Base-by-base conservation (phyloP, 2,329 filamentous ascomycete species). In the Coleophoma crateriformis region DNA sequence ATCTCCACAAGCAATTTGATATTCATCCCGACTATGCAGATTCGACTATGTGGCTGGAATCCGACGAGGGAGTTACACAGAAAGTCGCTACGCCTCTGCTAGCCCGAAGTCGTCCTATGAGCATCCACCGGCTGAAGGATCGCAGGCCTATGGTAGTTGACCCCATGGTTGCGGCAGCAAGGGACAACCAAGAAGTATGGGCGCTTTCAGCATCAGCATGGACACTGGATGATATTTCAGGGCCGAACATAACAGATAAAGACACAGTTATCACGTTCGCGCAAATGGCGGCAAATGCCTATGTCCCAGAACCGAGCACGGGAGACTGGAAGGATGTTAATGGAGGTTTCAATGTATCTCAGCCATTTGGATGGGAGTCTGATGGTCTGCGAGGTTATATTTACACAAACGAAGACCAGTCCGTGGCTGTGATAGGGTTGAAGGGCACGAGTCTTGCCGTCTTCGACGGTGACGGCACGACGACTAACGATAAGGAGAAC, bases 391-490 rank as follows among this genome's bases (percentile, higher is more conserved):
- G 92, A 49, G 94, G 94, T 2, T 94, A 99, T 67, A 84, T 99
- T 49, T 97, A 92, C 70, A 86, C 88, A 14, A 90, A 97, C 62
- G 82, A 90, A 60, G 80, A 72, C 37, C 96, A 97, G 67, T 81
- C 81, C 34, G 97, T 92, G 1, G 78, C 97, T 47, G 84, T 97
- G 39, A 94, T 97, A 56, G 91, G 90, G 5, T 71, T 99, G 50
- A 99, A 99, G 70, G 94, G 92, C 48, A 96, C 91, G 0, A 88
- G 85, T 1, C 82, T 86, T 2, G 92, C 94, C 12, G 84, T 97
- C 3, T 97, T 96, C 64, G 92, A 97, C 66, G 94, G 94, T n/a
- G 88, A 92, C 35, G 92, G 91, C 46, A 97, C 94, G 1, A 97
- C 92, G 0, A 95, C 90, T 22, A 96, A 96, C 59, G 94, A 99